Evolutionary conservation across 2,329 filamentous ascomycete species (phyloP).

Genomic region (Geosmithia flava): DNA sequence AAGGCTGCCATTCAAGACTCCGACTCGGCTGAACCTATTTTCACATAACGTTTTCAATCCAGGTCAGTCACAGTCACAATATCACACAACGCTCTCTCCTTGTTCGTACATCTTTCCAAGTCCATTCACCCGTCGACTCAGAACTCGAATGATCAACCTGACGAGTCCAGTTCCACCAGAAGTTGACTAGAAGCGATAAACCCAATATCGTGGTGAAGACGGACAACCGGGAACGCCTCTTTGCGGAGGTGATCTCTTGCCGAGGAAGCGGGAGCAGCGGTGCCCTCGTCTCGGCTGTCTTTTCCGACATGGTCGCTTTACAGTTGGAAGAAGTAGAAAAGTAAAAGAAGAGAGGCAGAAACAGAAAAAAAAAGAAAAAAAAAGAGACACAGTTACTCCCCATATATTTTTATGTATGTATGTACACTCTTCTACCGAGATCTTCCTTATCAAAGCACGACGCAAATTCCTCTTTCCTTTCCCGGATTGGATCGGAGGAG

Average conservation of each 20-base stretch:
- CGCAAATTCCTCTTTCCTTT: too few species aligned
- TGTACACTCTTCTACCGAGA: too few species aligned
- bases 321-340: too few species aligned
- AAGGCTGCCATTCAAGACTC: conserved; percentile 16
- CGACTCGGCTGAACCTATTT: conserved; percentile 20
- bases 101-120: conserved; percentile 11
- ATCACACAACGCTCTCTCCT: neutral
- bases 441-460: too few species aligned
- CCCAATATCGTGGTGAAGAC: neutral
- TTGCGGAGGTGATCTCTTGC: too few species aligned
- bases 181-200: neutral
- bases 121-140: conserved; percentile 7
- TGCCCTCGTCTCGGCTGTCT: conserved; percentile 6
- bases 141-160: neutral
- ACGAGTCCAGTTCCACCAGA: neutral
- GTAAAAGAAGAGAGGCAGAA: too few species aligned
- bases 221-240: neutral
- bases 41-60: neutral
- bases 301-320: conserved; percentile 9
- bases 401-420: too few species aligned
- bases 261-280: conserved; percentile 2
- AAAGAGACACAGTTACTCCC: too few species aligned
- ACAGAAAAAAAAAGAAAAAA: too few species aligned
- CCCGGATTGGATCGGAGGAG: too few species aligned
- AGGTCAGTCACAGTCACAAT: too few species aligned